phyloP scores from a whole-genome alignment of 495 filamentous ascomycete species.

The Aspergillus campestris region DNA sequence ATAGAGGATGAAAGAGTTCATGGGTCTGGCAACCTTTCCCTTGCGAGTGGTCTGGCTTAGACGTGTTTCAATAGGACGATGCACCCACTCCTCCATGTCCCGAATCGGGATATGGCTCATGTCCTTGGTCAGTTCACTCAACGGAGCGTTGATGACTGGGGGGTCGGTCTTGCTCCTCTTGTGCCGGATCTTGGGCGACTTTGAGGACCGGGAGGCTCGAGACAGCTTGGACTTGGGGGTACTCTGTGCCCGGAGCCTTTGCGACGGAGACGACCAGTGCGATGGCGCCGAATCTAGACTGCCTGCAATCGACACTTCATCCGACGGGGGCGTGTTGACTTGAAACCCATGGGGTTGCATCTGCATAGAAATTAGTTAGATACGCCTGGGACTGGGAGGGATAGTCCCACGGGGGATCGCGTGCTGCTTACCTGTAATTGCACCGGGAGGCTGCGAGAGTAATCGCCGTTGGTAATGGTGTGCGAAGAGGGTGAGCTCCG shows the following conservation, averaged over 20 bases:
- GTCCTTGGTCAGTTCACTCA: conserved; percentile 71
- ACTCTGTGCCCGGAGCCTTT: no score
- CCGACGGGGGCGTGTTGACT: conserved; percentile 22
- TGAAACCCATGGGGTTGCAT: conserved; percentile 9
- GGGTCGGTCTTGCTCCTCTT: neutral
- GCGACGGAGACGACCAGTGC: conserved; percentile 6
- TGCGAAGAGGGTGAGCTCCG: conserved; percentile 5
- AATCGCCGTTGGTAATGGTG: conserved; percentile 9
- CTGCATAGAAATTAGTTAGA: conserved; percentile 1
- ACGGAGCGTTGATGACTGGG: conserved; percentile 33
- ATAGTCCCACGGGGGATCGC: neutral
- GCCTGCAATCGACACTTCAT: conserved; percentile 10
- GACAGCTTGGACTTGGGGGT: no score
- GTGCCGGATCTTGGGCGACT: conserved; percentile 3
- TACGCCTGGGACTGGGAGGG: neutral
- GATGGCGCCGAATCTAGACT: conserved; percentile 6
- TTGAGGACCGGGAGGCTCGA: neutral
- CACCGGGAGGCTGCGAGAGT: conserved; percentile 9
- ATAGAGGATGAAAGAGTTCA: conserved; percentile 99
- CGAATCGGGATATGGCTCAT: conserved; percentile 53
- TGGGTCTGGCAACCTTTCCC: conserved; percentile 80
- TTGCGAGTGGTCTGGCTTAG: conserved; percentile 50
- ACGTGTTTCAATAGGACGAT: conserved; percentile 57
- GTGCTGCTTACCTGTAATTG: conserved; percentile 11
- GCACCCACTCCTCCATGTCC: conserved; percentile 79